These are phyloP conservation scores for Lichtheimia corymbifera DNA, from an alignment of 371 early-diverging fungal species.

Conservation along the genomic window DNA sequence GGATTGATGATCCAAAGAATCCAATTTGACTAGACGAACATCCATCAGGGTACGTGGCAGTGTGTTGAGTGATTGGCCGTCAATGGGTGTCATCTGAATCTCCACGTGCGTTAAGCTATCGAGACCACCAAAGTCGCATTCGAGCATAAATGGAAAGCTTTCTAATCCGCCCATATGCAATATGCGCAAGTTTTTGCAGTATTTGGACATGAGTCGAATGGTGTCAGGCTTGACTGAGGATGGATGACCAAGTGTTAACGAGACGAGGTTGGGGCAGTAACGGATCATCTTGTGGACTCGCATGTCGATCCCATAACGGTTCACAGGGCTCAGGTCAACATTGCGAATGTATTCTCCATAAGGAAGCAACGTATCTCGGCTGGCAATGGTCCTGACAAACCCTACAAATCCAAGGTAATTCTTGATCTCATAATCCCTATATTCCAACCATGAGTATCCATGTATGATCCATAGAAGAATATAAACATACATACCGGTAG, in stretches of 20 bases:
- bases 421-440: slow-evolving; percentile 18
- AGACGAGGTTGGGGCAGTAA: slow-evolving; percentile 13
- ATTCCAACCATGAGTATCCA: too few species aligned
- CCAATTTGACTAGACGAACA: slow-evolving; percentile 6
- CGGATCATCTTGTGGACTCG: slow-evolving; percentile 15
- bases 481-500: slow-evolving; percentile 13
- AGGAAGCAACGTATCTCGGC: slow-evolving; percentile 1
- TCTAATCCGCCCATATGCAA: slow-evolving; percentile 19
- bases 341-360: slow-evolving; percentile 18
- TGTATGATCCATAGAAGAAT: too few species aligned
- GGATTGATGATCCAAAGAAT: slow-evolving; percentile 2
- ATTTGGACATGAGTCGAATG: slow-evolving; percentile 7
- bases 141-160: slow-evolving; percentile 23
- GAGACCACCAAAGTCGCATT: slow-evolving; percentile 20
- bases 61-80: slow-evolving; percentile 7
- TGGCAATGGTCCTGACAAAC: slow-evolving; percentile 17
- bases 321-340: slow-evolving; percentile 16
- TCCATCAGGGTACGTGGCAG: slow-evolving; percentile 8
- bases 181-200: slow-evolving; percentile 13
- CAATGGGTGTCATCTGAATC: slow-evolving; percentile 15
- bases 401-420: slow-evolving; percentile 20
- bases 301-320: slow-evolving; percentile 21
- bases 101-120: slow-evolving; percentile 6
- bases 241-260: slow-evolving; percentile 21
- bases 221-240: slow-evolving; percentile 16